Evolutionary conservation across 176 grass and related monocot genomes (phyloP).

Genomic region (Paspalum vaginatum): DNA sequence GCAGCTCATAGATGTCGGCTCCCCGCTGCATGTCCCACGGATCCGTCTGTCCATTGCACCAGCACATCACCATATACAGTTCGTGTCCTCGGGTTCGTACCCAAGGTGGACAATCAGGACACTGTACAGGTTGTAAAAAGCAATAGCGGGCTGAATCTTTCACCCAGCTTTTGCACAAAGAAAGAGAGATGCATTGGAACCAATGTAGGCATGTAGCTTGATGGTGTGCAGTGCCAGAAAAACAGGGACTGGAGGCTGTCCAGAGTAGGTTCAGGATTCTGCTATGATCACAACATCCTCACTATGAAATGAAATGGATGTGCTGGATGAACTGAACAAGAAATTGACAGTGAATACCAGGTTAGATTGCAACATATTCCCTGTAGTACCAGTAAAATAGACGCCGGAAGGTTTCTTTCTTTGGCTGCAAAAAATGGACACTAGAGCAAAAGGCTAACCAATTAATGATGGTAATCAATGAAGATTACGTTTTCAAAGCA

Average conservation of each 20-base stretch:
- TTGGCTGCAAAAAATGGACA: too few species aligned
- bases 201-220: background rate
- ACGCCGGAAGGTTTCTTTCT: too few species aligned
- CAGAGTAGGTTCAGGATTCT: background rate
- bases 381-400: too few species aligned
- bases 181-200: background rate
- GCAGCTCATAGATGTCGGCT: slow-evolving; percentile 3
- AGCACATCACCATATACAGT: background rate
- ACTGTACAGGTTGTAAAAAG: background rate
- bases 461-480: too few species aligned
- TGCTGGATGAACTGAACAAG: slow-evolving; percentile 10
- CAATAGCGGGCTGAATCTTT: background rate
- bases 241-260: background rate
- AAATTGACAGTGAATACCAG: background rate
- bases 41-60: background rate
- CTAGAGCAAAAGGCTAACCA: too few species aligned
- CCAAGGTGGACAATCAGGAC: slow-evolving; percentile 24
- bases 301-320: background rate
- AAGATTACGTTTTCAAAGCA: too few species aligned
- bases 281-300: background rate
- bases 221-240: background rate
- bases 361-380: slow-evolving; percentile 1
- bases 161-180: background rate
- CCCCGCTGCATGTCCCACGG: background rate
- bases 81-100: background rate